A percentile compares a stretch with the other conserved stretches of the same genome.
These are phyloP conservation scores for Xylaria sp. DNA, from an alignment of 2,329 filamentous ascomycete species.

Conservation along the genomic window DNA sequence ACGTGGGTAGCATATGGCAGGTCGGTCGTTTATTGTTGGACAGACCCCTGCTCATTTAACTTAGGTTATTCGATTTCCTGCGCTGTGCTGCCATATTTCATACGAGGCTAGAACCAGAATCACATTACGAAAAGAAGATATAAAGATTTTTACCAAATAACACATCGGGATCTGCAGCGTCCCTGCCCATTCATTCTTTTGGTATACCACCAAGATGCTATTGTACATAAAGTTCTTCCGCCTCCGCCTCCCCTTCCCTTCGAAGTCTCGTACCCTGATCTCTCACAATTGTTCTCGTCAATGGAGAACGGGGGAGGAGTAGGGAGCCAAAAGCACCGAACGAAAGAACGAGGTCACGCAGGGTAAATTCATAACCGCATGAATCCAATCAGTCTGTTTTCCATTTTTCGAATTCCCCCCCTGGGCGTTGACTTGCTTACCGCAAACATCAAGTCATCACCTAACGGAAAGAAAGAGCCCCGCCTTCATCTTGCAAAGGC, in stretches of 20 bases:
- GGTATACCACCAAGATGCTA: constrained; percentile 7
- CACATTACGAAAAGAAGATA: neutral
- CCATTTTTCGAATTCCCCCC: too few species aligned
- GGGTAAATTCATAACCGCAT: neutral
- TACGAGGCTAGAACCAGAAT: neutral
- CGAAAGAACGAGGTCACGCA: too few species aligned
- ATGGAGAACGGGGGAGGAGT: neutral
- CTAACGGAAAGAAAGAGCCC: neutral
- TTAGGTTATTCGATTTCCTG: too few species aligned
- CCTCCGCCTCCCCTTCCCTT: neutral
- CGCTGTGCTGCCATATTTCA: too few species aligned
- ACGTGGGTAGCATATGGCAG: too few species aligned
- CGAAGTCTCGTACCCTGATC: neutral
- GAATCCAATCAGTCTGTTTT: neutral
- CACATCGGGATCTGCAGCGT: neutral
- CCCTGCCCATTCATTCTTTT: neutral
- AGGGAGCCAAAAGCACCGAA: neutral
- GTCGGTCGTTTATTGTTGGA: too few species aligned
- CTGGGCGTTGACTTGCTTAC: neutral
- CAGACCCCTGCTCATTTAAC: too few species aligned
- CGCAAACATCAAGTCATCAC: neutral
- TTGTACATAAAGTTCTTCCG: constrained; percentile 8
- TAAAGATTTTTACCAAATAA: neutral
- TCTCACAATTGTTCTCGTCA: neutral
- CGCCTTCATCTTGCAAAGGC: neutral